These are phyloP conservation scores for Trichophyton simii DNA, from an alignment of 2,329 filamentous ascomycete genomes.

Conservation along the genomic window DNA sequence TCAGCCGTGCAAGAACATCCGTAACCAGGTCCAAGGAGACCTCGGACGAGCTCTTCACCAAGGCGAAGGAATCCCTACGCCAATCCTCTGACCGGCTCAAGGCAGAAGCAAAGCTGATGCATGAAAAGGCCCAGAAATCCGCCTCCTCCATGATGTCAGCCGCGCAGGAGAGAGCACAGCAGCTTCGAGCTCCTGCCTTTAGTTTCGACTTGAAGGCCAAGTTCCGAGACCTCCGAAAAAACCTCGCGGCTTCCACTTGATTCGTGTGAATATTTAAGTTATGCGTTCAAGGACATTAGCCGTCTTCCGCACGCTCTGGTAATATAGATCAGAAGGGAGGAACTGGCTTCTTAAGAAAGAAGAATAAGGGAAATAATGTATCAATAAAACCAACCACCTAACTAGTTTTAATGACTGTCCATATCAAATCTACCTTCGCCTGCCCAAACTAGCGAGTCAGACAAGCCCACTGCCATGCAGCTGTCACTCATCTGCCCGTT, in stretches of 20 bases:
- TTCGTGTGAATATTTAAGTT: background rate
- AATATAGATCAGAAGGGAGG: background rate
- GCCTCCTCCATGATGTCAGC: background rate
- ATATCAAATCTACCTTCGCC: too few relatives aligned
- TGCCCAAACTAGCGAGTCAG: too few relatives aligned
- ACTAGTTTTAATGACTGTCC: too few relatives aligned
- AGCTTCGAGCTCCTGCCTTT: background rate
- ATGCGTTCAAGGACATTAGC: background rate
- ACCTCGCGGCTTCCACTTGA: background rate
- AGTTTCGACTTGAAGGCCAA: background rate
- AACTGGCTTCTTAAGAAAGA: background rate
- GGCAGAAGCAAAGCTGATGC: background rate
- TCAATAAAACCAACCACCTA: too few relatives aligned
- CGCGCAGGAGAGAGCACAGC: background rate
- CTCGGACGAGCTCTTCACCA: background rate
- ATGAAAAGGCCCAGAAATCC: background rate
- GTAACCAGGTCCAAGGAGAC: background rate
- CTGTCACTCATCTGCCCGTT: too few relatives aligned
- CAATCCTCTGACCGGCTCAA: background rate
- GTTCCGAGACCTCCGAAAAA: background rate
- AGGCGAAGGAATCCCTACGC: background rate
- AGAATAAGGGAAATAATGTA: too few relatives aligned
- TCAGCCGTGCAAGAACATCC: background rate
- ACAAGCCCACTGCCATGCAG: too few relatives aligned
- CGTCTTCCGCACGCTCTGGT: background rate